Conservation (phyloP, 805 yeast genomes). For the Blastobotrys chiropterorum region DNA sequence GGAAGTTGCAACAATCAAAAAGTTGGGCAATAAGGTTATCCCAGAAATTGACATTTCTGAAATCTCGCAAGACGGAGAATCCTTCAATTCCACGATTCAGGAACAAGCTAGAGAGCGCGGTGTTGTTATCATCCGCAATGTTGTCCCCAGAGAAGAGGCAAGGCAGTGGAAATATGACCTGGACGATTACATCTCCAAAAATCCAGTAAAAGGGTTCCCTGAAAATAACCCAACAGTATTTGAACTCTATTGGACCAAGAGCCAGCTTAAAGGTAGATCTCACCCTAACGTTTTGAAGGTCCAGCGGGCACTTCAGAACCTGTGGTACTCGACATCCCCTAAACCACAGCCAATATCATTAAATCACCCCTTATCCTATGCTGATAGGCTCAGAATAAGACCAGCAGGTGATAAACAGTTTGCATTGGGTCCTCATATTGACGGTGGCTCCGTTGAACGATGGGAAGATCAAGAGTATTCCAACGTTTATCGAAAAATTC, state of each 20-base stretch:
- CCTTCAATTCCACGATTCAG: neutral
- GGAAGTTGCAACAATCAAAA: slow-evolving; percentile 7
- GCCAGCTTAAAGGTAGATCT: slow-evolving; percentile 36
- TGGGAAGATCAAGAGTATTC: slow-evolving; percentile 41
- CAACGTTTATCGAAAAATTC: slow-evolving; percentile 33
- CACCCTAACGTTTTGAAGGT: slow-evolving; percentile 33
- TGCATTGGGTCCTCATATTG: slow-evolving; percentile 37
- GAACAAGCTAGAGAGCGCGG: slow-evolving; percentile 22
- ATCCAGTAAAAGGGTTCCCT: slow-evolving; percentile 29
- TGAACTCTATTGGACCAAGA: slow-evolving; percentile 37
- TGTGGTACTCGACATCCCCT: slow-evolving; percentile 28
- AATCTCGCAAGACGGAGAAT: neutral
- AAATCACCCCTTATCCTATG: slow-evolving; percentile 34
- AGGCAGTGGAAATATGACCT: slow-evolving; percentile 22
- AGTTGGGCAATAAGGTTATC: slow-evolving; percentile 7
- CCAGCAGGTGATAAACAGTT: slow-evolving; percentile 32
- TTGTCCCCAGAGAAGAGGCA: slow-evolving; percentile 27
- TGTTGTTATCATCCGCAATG: slow-evolving; percentile 30
- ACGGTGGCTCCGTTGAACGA: slow-evolving; percentile 39
- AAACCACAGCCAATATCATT: slow-evolving; percentile 29
- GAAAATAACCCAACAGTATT: slow-evolving; percentile 23
- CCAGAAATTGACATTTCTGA: slow-evolving; percentile 10
- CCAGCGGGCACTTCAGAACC: slow-evolving; percentile 25
- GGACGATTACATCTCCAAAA: slow-evolving; percentile 25
- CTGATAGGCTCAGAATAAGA: slow-evolving; percentile 39